phyloP scores from a whole-genome alignment of 164 flowering plant genomes.

The Chloranthus sessilifolius region DNA sequence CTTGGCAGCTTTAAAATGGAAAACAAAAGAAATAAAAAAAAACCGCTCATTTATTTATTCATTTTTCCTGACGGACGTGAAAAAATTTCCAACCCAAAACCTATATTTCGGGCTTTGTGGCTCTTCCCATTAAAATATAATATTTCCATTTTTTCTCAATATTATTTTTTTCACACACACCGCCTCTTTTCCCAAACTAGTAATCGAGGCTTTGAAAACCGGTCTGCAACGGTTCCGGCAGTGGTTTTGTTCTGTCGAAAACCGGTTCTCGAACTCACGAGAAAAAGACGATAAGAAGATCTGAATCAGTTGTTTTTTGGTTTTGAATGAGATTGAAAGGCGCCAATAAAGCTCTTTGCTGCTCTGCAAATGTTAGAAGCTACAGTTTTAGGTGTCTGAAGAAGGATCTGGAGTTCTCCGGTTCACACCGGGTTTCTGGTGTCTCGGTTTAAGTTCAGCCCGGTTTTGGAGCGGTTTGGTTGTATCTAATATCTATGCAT shows the following conservation, averaged over 20 bases:
- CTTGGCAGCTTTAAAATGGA: conserved; percentile 28
- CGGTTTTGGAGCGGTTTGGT: conserved; percentile 11
- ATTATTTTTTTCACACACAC: conserved; percentile 1
- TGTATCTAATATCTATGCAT: conserved; percentile 24
- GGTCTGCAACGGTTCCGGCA: conserved; percentile 11
- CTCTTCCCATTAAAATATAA: conserved; percentile 19
- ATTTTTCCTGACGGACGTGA: conserved; percentile 42
- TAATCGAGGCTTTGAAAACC: conserved; percentile 1
- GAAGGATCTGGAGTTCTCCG: conserved; percentile 9
- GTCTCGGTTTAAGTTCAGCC: conserved; percentile 8
- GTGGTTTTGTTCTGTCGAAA: conserved; percentile 16
- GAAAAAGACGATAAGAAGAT: neutral
- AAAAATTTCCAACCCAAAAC: conserved; percentile 50
- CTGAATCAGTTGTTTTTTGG: neutral
- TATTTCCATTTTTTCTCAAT: conserved; percentile 10
- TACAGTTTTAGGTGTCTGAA: conserved; percentile 14
- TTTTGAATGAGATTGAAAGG: neutral
- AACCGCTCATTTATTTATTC: neutral
- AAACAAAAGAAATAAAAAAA: conserved; percentile 10
- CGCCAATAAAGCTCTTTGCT: conserved; percentile 7
- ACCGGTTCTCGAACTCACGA: neutral
- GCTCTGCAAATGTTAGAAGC: conserved; percentile 11
- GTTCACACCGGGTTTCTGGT: neutral
- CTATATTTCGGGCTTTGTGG: conserved; percentile 31
- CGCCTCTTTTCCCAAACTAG: conserved; percentile 20